Evolutionary conservation across 805 yeast species (phyloP).

Genomic region (Candida ficus): DNA sequence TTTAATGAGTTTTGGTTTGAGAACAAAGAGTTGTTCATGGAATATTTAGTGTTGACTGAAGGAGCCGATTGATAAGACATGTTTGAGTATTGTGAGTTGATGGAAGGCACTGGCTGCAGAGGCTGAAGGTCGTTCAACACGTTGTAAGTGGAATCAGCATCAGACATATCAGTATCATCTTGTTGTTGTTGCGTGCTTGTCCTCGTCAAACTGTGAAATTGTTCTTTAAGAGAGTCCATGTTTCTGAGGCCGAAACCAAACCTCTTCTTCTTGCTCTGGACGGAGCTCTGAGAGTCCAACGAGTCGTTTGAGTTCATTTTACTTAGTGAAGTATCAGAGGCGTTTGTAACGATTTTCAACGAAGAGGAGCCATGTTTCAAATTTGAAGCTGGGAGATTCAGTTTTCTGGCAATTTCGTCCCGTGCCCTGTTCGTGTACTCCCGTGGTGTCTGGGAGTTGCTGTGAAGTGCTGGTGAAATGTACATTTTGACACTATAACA

Average conservation of each 20-base stretch:
- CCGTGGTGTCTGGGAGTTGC: conserved; percentile 23
- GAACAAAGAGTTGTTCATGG: conserved; percentile 16
- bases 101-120: conserved; percentile 22
- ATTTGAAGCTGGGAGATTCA: conserved; percentile 17
- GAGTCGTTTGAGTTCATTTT: conserved; percentile 21
- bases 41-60: conserved; percentile 8
- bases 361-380: conserved; percentile 28
- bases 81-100: conserved; percentile 13
- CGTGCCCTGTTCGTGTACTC: conserved; percentile 27
- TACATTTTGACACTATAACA: too few relatives aligned
- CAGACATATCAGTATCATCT: conserved; percentile 16
- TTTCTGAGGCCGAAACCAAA: conserved; percentile 7
- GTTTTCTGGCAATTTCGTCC: conserved; percentile 24
- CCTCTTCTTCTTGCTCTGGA: not conserved
- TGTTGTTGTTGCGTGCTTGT: too few relatives aligned
- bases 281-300: conserved; percentile 12
- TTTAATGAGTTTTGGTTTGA: conserved; percentile 16
- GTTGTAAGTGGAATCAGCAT: conserved; percentile 1
- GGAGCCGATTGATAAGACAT: conserved; percentile 6
- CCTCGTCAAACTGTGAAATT: conserved; percentile 7
- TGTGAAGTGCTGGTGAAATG: conserved; percentile 18
- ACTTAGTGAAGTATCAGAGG: conserved; percentile 21
- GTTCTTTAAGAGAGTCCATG: conserved; percentile 6
- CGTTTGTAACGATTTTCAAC: conserved; percentile 22
- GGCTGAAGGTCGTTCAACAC: conserved; percentile 18